These are phyloP conservation scores for Talaromyces proteolyticus DNA, from an alignment of 495 filamentous ascomycete genomes.

Conservation along the genomic window DNA sequence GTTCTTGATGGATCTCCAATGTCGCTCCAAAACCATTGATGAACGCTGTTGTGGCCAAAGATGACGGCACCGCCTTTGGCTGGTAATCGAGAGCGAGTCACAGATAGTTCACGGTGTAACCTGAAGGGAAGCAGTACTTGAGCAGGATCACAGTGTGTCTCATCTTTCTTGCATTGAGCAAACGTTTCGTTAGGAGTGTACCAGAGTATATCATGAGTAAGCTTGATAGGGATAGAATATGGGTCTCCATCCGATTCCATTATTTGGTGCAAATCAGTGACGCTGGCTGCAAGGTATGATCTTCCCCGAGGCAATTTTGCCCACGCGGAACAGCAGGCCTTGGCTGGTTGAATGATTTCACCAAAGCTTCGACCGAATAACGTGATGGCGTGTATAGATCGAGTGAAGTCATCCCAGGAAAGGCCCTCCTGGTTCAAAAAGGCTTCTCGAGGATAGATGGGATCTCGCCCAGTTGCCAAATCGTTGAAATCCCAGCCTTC, in stretches of 20 bases:
- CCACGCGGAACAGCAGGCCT: slow-evolving; percentile 15
- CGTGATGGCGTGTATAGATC: slow-evolving; percentile 18
- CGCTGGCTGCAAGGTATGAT: slow-evolving; percentile 20
- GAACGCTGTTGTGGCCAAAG: background rate
- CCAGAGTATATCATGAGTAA: slow-evolving; percentile 4
- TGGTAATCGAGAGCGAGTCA: background rate
- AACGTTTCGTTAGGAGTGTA: background rate
- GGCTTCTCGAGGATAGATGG: slow-evolving; percentile 14
- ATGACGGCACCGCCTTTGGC: background rate
- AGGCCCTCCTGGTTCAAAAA: slow-evolving; percentile 10
- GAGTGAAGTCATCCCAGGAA: slow-evolving; percentile 22
- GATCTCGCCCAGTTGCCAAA: slow-evolving; percentile 15
- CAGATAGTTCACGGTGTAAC: background rate
- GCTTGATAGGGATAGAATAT: background rate
- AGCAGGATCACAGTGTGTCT: background rate
- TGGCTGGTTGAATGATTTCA: slow-evolving; percentile 15
- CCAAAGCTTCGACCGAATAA: slow-evolving; percentile 26
- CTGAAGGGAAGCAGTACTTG: background rate
- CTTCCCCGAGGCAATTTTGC: slow-evolving; percentile 12
- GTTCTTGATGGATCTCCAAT: background rate
- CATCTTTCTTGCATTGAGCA: background rate
- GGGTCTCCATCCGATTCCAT: slow-evolving; percentile 14
- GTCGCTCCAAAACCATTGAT: background rate
- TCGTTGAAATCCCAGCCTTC: slow-evolving; percentile 31
- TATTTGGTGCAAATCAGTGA: slow-evolving; percentile 18